These are phyloP conservation scores for Periconia macrospinosa DNA, from an alignment of 2,329 filamentous ascomycete species.

Conservation along the genomic window DNA sequence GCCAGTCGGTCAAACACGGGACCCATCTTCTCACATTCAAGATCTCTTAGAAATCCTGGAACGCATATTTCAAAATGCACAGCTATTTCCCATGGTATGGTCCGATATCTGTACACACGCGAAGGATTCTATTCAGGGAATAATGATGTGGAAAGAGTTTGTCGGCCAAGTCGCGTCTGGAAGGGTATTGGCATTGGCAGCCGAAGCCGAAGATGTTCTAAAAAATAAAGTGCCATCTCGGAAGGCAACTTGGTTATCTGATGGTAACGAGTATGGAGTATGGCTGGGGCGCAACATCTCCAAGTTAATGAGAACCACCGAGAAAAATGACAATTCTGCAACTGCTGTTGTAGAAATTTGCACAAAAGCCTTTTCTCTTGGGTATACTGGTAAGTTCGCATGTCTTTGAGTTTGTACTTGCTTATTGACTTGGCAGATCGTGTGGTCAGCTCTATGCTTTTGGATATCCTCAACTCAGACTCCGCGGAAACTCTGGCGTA, in stretches of 20 bases:
- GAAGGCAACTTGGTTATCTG: conserved; percentile 61
- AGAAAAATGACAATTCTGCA: conserved; percentile 38
- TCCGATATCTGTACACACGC: conserved; percentile 46
- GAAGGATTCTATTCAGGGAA: conserved; percentile 48
- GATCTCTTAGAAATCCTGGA: conserved; percentile 50
- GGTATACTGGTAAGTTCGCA: conserved; percentile 61
- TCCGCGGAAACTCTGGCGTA: conserved; percentile 23
- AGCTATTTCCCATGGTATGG: conserved; percentile 50
- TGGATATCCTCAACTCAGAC: conserved; percentile 14
- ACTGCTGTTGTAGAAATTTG: conserved; percentile 46
- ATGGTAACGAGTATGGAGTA: conserved; percentile 64
- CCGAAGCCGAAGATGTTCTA: conserved; percentile 60
- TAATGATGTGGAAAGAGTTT: conserved; percentile 65
- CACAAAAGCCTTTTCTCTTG: conserved; percentile 67
- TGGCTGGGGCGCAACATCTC: conserved; percentile 73
- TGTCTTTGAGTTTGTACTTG: neutral
- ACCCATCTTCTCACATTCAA: conserved; percentile 34
- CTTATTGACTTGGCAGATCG: conserved; percentile 20
- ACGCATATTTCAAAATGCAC: conserved; percentile 47
- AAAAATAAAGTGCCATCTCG: conserved; percentile 34
- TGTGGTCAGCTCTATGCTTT: conserved; percentile 21
- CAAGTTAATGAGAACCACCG: conserved; percentile 47
- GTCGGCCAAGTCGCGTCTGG: conserved; percentile 62
- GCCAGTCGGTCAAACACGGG: conserved; percentile 30
- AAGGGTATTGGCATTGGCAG: conserved; percentile 59